Evolutionary conservation across 768 basidiomycete species (phyloP).

Genomic region (Rubroboletus pulcherrimus): DNA sequence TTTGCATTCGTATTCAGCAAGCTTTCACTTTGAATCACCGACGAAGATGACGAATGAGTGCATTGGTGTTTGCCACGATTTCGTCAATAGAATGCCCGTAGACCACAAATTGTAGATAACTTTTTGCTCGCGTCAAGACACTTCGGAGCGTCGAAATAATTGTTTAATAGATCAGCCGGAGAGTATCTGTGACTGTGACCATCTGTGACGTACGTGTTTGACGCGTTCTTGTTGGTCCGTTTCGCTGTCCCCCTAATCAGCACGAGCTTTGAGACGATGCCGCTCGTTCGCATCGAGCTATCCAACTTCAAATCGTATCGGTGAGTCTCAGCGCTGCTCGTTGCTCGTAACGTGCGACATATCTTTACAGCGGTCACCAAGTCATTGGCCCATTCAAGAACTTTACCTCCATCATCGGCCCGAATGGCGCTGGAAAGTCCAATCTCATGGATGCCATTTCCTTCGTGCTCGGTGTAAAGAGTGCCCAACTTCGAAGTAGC

Average conservation of each 20-base stretch:
- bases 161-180: not conserved
- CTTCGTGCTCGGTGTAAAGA: conserved; percentile 96
- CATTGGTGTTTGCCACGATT: not conserved
- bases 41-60: not conserved
- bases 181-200: conserved; percentile 9
- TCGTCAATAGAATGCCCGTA: not conserved
- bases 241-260: conserved; percentile 19
- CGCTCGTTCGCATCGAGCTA: conserved; percentile 80
- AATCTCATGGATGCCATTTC: conserved; percentile 99
- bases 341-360: conserved; percentile 1
- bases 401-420: conserved; percentile 96
- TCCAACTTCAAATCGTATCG: conserved; percentile 98
- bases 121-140: not conserved
- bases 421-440: conserved; percentile 98
- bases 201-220: conserved; percentile 23
- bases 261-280: conserved; percentile 46
- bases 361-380: conserved; percentile 60
- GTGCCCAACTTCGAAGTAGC: conserved; percentile 85
- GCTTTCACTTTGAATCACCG: not conserved
- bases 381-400: conserved; percentile 87
- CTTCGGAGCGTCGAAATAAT: too few species aligned
- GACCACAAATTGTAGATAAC: not conserved
- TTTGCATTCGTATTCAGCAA: not conserved
- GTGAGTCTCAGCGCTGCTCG: conserved; percentile 29
- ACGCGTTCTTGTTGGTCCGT: conserved; percentile 23